phyloP scores from a whole-genome alignment of 306 rosid species.

The Trifolium pratense region DNA sequence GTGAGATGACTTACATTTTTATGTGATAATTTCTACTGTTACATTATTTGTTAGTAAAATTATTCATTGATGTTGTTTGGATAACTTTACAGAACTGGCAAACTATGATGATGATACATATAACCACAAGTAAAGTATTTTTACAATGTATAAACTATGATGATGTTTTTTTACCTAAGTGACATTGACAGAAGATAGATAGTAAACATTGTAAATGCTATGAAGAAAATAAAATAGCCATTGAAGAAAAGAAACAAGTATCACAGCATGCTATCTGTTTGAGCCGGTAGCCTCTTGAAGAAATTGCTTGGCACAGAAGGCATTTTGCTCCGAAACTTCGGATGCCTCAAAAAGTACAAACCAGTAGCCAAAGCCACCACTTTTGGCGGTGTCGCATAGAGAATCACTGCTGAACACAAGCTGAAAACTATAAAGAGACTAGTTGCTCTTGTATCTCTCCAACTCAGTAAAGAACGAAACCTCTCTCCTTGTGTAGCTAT shows the following conservation, averaged over 20 bases:
- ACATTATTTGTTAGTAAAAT: too few relatives aligned
- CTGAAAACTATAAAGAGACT: slow-evolving; percentile 74
- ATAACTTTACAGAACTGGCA: not conserved
- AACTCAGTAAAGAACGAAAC: slow-evolving; percentile 75
- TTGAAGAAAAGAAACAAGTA: not conserved
- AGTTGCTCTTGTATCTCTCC: slow-evolving; percentile 96
- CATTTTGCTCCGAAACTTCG: slow-evolving; percentile 78
- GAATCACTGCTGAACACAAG: slow-evolving; percentile 69
- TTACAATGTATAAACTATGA: too few relatives aligned
- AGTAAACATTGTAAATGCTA: not conserved
- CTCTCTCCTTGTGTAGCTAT: slow-evolving; percentile 98
- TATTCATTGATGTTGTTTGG: not conserved
- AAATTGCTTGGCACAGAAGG: slow-evolving; percentile 88
- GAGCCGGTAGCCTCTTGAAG: slow-evolving; percentile 87
- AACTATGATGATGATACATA: slow-evolving; percentile 4
- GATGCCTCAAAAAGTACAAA: slow-evolving; percentile 74
- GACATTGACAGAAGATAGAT: slow-evolving; percentile 14
- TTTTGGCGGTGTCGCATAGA: slow-evolving; percentile 74
- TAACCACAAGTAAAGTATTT: not conserved
- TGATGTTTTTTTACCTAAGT: not conserved
- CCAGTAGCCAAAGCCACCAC: slow-evolving; percentile 79
- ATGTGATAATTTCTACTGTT: too few relatives aligned
- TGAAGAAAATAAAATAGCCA: not conserved
- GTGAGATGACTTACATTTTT: too few relatives aligned
- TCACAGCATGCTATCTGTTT: slow-evolving; percentile 77